Conservation (phyloP, 371 early-diverging fungal species). For the Nematocida homosporus region DNA sequence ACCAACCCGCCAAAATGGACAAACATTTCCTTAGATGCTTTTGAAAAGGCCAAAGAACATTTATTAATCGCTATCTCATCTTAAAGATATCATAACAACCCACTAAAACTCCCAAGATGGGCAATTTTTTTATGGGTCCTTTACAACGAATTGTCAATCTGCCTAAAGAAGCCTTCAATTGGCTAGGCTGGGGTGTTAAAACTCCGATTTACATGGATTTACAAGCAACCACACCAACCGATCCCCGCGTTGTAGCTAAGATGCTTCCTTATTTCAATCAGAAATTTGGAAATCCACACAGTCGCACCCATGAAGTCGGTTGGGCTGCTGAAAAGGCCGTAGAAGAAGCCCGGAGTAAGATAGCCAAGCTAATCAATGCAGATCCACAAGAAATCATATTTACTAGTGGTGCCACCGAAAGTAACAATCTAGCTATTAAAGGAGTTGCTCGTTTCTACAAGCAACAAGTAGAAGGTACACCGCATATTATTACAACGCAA, state of each 20-base stretch:
- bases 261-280: constrained; percentile 92
- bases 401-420: constrained; percentile 98
- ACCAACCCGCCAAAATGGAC: constrained; percentile 65
- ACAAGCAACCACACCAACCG: constrained; percentile 92
- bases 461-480: constrained; percentile 73
- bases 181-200: constrained; percentile 10
- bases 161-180: constrained; percentile 34
- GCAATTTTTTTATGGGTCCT: constrained; percentile 43
- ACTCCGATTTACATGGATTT: constrained; percentile 82
- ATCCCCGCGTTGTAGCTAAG: constrained; percentile 88
- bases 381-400: constrained; percentile 95
- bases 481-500: constrained; percentile 92
- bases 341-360: constrained; percentile 80
- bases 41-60: too few relatives aligned
- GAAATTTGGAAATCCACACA: constrained; percentile 93
- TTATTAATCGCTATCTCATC: background rate
- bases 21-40: background rate
- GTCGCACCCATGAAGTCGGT: constrained; percentile 90
- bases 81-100: background rate
- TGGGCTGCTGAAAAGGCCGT: constrained; percentile 94
- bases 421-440: constrained; percentile 89
- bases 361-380: constrained; percentile 83
- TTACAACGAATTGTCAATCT: constrained; percentile 5
- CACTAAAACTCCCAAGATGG: background rate
- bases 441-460: constrained; percentile 82